Base-by-base conservation (phyloP, 352 stramenopile genomes). In the Vaucheria bursata region DNA sequence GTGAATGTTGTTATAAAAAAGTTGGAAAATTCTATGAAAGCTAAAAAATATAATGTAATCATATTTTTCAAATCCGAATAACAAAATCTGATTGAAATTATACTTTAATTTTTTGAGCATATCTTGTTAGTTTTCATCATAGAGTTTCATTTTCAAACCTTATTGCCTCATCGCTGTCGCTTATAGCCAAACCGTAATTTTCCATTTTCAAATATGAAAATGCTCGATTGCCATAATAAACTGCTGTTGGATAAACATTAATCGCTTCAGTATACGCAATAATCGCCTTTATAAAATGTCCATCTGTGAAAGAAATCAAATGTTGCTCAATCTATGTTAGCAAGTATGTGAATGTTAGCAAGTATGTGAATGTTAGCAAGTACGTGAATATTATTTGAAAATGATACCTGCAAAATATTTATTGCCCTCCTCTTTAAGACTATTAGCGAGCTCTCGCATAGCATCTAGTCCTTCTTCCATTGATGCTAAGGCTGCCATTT, bases 181-280 rank as follows among this genome's bases (percentile, higher is more conserved):
- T 85, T 68, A 99, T 97, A 4, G 96, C 96, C 1, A 98, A 85
- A 0, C 95, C 96, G 85, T 98, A 99, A 86, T 93, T 97, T 87
- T 99, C 96, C 74, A 95, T 93, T 84, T 97, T 97, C 78, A 99
- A 93, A 85, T 98, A 96, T 29, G 94, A 94, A 70, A 97, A 91
- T 1, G 96, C 94, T 31, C 93, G 89, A 86, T 97, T 97, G 53
- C 91, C 87, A 71, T 94, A 97, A 86, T 94, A 95, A 80, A 97
- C 94, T 36, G 93, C 91, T 12, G 89, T 95, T 7, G 91, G 91
- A 18, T 77, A 79, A 29, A 97, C 84, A 74, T 86, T 88, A 72
- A 97, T 96, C 18, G 92, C 93, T 52, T 89, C 80, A 65, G 90
- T 90, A 86, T 97, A 97, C 45, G 93, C 75, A 18, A 93, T 88